These are phyloP conservation scores for Polytrichum commune DNA, from an alignment of 225 moss, liverwort and hornwort genomes.

Conservation along the genomic window DNA sequence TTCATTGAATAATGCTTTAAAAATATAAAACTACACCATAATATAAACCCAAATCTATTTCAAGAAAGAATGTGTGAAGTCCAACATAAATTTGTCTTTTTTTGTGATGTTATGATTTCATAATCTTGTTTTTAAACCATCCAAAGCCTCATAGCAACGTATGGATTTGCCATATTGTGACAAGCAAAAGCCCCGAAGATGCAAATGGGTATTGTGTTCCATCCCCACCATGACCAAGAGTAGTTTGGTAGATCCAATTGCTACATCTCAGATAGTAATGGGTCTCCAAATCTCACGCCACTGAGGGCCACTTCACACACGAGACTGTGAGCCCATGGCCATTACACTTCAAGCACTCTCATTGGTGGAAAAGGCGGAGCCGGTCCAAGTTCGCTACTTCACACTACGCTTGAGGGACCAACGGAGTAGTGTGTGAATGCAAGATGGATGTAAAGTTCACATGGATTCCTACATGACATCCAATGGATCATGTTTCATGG, in stretches of 20 bases:
- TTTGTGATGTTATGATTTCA: too few relatives aligned
- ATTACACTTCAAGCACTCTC: too few relatives aligned
- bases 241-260: constrained; percentile 7
- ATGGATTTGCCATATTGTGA: constrained; percentile 3
- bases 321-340: too few relatives aligned
- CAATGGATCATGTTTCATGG: too few relatives aligned
- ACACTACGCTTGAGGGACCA: too few relatives aligned
- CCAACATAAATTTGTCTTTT: neutral
- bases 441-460: too few relatives aligned
- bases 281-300: constrained; percentile 9
- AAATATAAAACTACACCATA: neutral
- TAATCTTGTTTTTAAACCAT: neutral
- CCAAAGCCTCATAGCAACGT: neutral
- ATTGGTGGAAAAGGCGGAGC: too few relatives aligned
- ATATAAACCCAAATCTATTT: neutral
- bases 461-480: too few relatives aligned
- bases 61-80: neutral
- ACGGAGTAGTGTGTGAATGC: too few relatives aligned
- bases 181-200: neutral
- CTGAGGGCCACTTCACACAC: neutral
- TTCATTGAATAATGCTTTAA: neutral
- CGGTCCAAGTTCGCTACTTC: too few relatives aligned
- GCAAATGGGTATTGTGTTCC: neutral
- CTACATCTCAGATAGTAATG: constrained; percentile 2
- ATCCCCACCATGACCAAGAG: constrained; percentile 10